A percentile compares a stretch with the other conserved stretches of the same genome.
These are phyloP conservation scores for Flaveria sonorensis DNA, from an alignment of 129 eudicot genomes.

Conservation along the genomic window DNA sequence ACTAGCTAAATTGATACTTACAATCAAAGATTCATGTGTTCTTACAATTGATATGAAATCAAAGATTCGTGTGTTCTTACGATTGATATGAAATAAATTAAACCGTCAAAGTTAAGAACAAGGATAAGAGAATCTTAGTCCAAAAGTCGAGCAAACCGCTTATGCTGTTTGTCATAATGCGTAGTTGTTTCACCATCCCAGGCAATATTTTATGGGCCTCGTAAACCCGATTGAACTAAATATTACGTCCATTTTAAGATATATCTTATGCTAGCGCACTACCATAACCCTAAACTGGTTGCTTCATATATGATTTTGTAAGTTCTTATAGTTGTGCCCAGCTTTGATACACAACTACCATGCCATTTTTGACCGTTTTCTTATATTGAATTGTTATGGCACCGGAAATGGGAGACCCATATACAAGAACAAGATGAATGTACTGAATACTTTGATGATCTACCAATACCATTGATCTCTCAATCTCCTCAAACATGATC, in stretches of 20 bases:
- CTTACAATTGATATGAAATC: too few species aligned
- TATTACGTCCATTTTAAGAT: background rate
- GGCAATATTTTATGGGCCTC: background rate
- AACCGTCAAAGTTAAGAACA: too few species aligned
- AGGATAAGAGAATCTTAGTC: background rate
- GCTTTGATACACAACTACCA: background rate
- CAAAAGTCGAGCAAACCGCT: background rate
- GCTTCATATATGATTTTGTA: background rate
- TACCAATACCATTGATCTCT: too few species aligned
- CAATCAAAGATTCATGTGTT: background rate
- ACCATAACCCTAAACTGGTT: too few species aligned
- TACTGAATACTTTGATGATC: background rate
- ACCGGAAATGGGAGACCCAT: too few species aligned
- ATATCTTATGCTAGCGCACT: too few species aligned
- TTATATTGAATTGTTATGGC: background rate
- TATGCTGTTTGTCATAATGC: background rate
- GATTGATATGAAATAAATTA: too few species aligned
- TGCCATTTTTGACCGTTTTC: background rate
- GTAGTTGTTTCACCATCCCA: background rate
- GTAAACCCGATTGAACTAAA: background rate
- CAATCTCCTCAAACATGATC: too few species aligned
- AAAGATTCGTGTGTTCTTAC: background rate
- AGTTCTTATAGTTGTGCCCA: background rate
- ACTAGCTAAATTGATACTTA: background rate
- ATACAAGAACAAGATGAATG: background rate